Conservation (phyloP, 495 filamentous ascomycete genomes). For the Cenococcum geophilum region DNA sequence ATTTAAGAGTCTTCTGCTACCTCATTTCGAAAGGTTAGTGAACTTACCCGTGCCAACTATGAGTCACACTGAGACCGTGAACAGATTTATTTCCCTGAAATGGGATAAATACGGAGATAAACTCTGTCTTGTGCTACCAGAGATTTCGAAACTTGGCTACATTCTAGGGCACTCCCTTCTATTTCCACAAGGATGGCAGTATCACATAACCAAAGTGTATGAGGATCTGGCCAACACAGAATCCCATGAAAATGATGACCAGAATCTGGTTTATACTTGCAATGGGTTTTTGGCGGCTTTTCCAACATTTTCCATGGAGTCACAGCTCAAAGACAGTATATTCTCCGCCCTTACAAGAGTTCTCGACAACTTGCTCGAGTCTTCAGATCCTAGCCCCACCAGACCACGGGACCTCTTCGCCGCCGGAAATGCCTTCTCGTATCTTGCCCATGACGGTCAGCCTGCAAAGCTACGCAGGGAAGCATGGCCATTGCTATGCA, state of each 20-base stretch:
- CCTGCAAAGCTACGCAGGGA: not conserved
- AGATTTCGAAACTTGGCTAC: not conserved
- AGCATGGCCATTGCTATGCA: constrained; percentile 23
- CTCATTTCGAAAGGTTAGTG: constrained; percentile 71
- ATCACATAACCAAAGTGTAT: constrained; percentile 8
- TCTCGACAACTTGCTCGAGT: constrained; percentile 7
- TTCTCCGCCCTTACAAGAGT: not conserved
- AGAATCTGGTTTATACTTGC: constrained; percentile 8
- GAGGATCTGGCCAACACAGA: not conserved
- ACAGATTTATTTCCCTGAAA: constrained; percentile 30
- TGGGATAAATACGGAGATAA: constrained; percentile 17
- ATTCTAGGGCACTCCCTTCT: constrained; percentile 9
- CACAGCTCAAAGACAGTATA: constrained; percentile 7
- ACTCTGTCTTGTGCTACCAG: constrained; percentile 22
- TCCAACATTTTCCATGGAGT: not conserved
- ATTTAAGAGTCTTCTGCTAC: constrained; percentile 69
- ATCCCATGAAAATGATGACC: not conserved
- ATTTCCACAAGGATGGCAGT: constrained; percentile 12
- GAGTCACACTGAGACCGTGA: constrained; percentile 5
- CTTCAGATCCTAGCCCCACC: not conserved
- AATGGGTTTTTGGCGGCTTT: constrained; percentile 19
- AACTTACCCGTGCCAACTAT: not conserved
- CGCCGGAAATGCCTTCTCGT: constrained; percentile 20
- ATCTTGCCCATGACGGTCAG: constrained; percentile 12
- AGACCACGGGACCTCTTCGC: constrained; percentile 15